These are phyloP conservation scores for Niveomyces coronatus DNA, from an alignment of 2,329 filamentous ascomycete genomes.

Conservation along the genomic window DNA sequence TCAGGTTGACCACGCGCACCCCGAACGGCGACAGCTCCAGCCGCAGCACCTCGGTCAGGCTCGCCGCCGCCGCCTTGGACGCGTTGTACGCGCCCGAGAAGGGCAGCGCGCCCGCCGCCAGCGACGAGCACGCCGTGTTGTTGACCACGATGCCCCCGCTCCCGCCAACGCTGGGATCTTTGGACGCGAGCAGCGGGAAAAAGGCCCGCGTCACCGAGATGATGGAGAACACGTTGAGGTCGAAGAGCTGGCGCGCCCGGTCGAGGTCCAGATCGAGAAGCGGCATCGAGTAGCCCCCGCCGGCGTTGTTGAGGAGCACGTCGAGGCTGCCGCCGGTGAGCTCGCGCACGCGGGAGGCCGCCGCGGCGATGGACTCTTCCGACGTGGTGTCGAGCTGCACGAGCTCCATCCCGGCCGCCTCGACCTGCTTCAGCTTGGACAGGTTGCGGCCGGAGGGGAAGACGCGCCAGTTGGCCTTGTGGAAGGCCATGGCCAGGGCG, in stretches of 20 bases:
- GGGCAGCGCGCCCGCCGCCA: conserved; percentile 17
- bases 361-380: conserved; percentile 16
- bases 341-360: conserved; percentile 11
- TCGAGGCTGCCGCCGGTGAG: conserved; percentile 13
- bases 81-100: conserved; percentile 3
- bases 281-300: conserved; percentile 15
- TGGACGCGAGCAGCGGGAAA: too few species aligned
- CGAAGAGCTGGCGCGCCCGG: conserved; percentile 26
- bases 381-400: conserved; percentile 24
- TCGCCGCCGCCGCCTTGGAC: conserved; percentile 7
- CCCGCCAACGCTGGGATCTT: too few species aligned
- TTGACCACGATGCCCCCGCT: too few species aligned
- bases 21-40: conserved; percentile 9
- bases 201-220: conserved; percentile 27
- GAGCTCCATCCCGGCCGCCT: conserved; percentile 17
- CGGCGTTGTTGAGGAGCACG: conserved; percentile 17
- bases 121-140: conserved; percentile 16
- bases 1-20: conserved; percentile 8
- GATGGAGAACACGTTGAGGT: conserved; percentile 32
- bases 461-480: too few species aligned
- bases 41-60: conserved; percentile 6
- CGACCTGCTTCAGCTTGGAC: conserved; percentile 16
- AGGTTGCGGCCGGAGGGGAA: conserved; percentile 21
- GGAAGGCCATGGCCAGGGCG: too few species aligned
- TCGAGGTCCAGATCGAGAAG: conserved; percentile 20